Evolutionary conservation across 441 rosid genomes (phyloP), one percentile per base, ranked within the genome.

Genomic region (Sinapis alba): DNA sequence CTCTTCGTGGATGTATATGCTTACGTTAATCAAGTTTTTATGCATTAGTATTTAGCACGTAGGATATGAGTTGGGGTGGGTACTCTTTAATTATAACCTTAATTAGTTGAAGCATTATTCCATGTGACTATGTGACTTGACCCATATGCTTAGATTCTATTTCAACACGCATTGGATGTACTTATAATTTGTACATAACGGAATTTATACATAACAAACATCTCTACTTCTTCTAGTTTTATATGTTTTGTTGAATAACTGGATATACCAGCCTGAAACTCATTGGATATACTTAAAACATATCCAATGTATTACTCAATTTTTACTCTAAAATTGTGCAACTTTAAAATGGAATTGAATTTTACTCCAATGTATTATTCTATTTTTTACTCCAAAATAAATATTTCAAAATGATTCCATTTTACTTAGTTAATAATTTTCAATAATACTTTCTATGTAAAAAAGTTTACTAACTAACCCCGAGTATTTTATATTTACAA

Each of bases 211-310:
- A 24, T 32, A 36, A 4, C 15, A 41, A 13, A 41, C 47, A 41
- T 41, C 15, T 41, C 43, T 36, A 36, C 13, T 41, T 36, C 11
- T 34, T 41, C 12, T 1, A 1, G 47, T 41, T 63, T 45, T 27
- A 34, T 27, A 47, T 47, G 65, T 62, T 62, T 69, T 75, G 58
- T 69, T 63, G 21, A 30, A 70, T 56, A 43, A 70, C 68, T 75
- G 41, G 69, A 26, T 7, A n/a, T 38, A 68, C 43, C 28, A 26
- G 3, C 23, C 43, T 38, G 10, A 36, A 51, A 30, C 19, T 20
- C 34, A 47, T 24, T 20, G 10, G 12, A 57, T 56, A 45, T 43
- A 34, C 32, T 26, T 7, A n/a, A n/a, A n/a, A n/a, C n/a, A n/a
- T n/a, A n/a, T n/a, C n/a, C n/a, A n/a, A n/a, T n/a, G n/a, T n/a